Conservation (phyloP, 2,329 filamentous ascomycete species). For the Ophiostoma angusticollis region DNA sequence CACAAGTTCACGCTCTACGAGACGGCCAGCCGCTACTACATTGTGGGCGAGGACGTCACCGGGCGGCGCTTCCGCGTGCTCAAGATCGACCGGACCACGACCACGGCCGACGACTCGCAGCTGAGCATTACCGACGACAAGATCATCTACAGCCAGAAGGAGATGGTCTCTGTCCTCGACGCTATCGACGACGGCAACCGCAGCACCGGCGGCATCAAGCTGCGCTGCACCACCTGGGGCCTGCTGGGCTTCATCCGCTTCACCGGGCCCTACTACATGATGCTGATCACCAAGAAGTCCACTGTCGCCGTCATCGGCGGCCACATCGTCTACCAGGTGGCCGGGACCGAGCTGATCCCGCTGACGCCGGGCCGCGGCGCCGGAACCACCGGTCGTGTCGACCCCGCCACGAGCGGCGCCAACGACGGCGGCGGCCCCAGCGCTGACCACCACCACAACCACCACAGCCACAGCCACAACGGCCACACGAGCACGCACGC, state of each 20-base stretch:
- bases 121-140: conserved; percentile 86
- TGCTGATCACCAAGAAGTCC: conserved; percentile 88
- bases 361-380: conserved; percentile 54
- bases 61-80: conserved; percentile 82
- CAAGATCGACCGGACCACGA: conserved; percentile 87
- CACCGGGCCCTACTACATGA: conserved; percentile 93
- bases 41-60: conserved; percentile 83
- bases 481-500: conserved; percentile 39
- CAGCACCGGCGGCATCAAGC: conserved; percentile 73
- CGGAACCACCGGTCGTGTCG: too few relatives aligned
- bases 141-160: conserved; percentile 80
- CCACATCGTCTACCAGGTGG: conserved; percentile 90
- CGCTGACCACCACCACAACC: neutral
- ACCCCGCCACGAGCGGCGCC: neutral
- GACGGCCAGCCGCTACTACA: conserved; percentile 83
- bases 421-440: conserved; percentile 11
- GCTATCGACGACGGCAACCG: conserved; percentile 94
- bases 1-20: conserved; percentile 98
- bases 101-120: conserved; percentile 64
- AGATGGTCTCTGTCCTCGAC: conserved; percentile 87
- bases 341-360: conserved; percentile 83
- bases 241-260: conserved; percentile 91
- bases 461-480: neutral
- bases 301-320: conserved; percentile 94
- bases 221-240: conserved; percentile 87